Base-by-base conservation (phyloP, 1,284 basidiomycete genomes). In the Inonotus hispidus region DNA sequence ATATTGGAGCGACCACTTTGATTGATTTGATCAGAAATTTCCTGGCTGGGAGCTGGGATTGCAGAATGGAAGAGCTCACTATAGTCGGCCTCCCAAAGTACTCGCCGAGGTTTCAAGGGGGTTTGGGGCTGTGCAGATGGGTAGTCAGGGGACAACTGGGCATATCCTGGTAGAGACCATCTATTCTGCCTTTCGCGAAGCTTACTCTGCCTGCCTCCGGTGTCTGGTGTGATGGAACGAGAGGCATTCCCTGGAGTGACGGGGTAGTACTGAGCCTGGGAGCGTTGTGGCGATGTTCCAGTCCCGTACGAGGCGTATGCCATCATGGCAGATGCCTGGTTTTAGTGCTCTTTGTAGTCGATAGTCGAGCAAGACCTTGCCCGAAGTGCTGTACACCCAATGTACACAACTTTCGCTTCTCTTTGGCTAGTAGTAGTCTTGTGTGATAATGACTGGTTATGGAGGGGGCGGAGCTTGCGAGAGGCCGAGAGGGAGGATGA, bases 81-180 rank as follows among this genome's bases (percentile, higher is more conserved):
- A 27, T 39, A 62, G 52, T 58, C 56, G 8, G 56, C 6, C 50
- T 53, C 47, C 56, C 60, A 58, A 11, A 58, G 38, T 25, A 58
- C 60, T 14, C 56, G 55, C 25, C 49, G 25, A 25, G 60, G 37
- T 21, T 46, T 41, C 32, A 21, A 11, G 19, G 47, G 56, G 6
- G 56, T 27, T 23, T 47, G 29, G 4, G 55, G 27, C 50, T 27
- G 50, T 52, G 50, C 35, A 27, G n/a, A 7, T 16, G 32, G 50
- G 29, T 52, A 35, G 21, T 29, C 27, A 3, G 13, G 50, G 8
- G 32, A 5, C 29, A 27, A 27, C 27, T 52, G 50, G 32, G 50
- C 19, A 27, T 32, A 52, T 16, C 50, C 50, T 7, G 27, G 23
- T 25, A 52, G n/a, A 4, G 50, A 52, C 50, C 50, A 52, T 8